Base-by-base conservation (phyloP, 2,329 filamentous ascomycete species). In the Fusarium graminum region DNA sequence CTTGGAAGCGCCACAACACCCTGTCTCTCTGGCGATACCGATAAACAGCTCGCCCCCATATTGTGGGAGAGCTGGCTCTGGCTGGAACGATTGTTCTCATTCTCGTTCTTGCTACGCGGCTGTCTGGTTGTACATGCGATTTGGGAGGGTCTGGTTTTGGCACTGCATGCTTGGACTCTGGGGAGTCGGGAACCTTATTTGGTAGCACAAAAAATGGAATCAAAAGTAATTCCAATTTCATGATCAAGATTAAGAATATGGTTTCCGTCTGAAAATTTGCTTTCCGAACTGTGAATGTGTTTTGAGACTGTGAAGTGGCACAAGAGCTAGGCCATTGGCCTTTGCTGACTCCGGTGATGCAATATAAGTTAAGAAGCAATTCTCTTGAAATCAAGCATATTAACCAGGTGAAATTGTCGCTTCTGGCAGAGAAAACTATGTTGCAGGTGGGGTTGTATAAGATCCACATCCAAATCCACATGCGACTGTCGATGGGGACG, bases 1-100 rank as follows among this genome's bases (percentile, higher is more conserved):
- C 94, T 82, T 99, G 95, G 96, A 97, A 97, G 92, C 90, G 92
- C 82, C 93, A 97, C 89, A 99, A 99, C 92, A 99, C 94, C 83
- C 90, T 97, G 82, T 97, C 92, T 79, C 92, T 97, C 82, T 97
- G 94, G 94, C 90, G 94, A 84, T 97, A 97, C 92, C 90, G 94
- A 85, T 97, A 92, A 85, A 67, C 73, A 69, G 42, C 36, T 70
- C 61, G 68, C 64, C 54, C 29, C 52, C 45, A 36, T 36, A 16
- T 28, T 34, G 26, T 14, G 50, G 52, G 55, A 58, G 50, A 50
- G 42, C 50, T 52, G 41, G 50, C 51, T 53, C 13, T 53, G 43
- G 46, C 42, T 63, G 50, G 51, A 40, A 57, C 53, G 50, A 52
- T 51, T 52, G 30, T 62, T 43, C 16, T 36, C 32, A 10, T n/a